These are phyloP conservation scores for Lanzia echinophila DNA, from an alignment of 2,329 filamentous ascomycete species.

Conservation along the genomic window DNA sequence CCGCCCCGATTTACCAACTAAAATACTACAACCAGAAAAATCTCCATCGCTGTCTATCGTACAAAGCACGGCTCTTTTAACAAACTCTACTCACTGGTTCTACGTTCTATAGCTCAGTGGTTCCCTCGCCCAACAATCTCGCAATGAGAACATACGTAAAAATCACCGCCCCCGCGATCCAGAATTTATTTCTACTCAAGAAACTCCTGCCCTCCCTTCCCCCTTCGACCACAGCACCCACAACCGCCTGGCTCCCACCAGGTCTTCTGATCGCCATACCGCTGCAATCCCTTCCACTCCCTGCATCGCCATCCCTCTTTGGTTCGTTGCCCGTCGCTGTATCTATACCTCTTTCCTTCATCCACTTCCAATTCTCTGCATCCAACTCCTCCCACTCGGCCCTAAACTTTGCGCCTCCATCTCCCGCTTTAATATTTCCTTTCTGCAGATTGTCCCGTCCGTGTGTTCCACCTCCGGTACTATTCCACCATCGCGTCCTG, in stretches of 20 bases:
- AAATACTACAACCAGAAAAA: neutral
- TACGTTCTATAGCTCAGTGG: neutral
- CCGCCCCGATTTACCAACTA: neutral
- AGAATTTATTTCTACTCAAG: conserved; percentile 72
- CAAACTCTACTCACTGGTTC: neutral
- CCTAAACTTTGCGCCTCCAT: conserved; percentile 85
- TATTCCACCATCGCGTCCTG: conserved; percentile 92
- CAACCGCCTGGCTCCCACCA: conserved; percentile 44
- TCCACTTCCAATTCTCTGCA: conserved; percentile 85
- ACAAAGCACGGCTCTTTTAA: neutral
- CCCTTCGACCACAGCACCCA: conserved; percentile 69
- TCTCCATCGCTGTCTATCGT: neutral
- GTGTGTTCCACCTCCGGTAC: conserved; percentile 61
- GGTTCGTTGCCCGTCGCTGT: conserved; percentile 59
- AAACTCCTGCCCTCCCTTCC: conserved; percentile 74
- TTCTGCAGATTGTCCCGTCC: conserved; percentile 42
- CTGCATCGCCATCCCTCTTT: conserved; percentile 40
- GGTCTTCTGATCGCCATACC: conserved; percentile 58
- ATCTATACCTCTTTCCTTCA: conserved; percentile 77
- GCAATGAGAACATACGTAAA: conserved; percentile 81
- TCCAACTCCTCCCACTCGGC: conserved; percentile 87
- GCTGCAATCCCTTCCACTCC: conserved; percentile 48
- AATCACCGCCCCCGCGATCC: conserved; percentile 61
- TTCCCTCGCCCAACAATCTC: conserved; percentile 49
- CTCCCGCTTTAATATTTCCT: conserved; percentile 82